Evolutionary conservation across 352 stramenopile genomes (phyloP), one percentile per base, ranked within the genome.

Genomic region (Blastocystis sp.): DNA sequence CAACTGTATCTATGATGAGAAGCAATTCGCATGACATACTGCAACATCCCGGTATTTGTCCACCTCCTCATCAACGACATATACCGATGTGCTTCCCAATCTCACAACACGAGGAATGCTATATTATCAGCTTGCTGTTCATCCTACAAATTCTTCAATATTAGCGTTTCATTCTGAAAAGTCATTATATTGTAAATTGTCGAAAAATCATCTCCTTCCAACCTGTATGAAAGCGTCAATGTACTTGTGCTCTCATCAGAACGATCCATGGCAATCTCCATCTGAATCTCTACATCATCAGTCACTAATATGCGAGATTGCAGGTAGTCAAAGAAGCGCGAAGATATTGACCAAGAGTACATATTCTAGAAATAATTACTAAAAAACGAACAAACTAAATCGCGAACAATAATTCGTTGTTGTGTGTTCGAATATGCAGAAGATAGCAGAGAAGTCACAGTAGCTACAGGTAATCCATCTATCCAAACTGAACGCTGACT

Each of bases 401-500:
- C 73, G 18, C 43, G 73, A 45, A 84, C 37, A 23, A 84, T 84
- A 7, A 84, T 53, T 29, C 73, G 45, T 29, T 84, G 73, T 15
- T 66, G 73, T 20, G 73, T 84, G 50, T 84, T 84, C 4, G 47
- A 68, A 45, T 84, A 84, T 18, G 54, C 54, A 43, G 73, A 50
- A 26, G 73, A 84, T 5, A 84, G 73, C 29, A 84, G 73, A 13
- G 47, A 66, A 29, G 47, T 63, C 2, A 84, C 53, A 5, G 23
- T 64, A 7, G 47, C 62, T 73, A 43, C 7, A 5, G 26, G 23
- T 73, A 26, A 73, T 13, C 1, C 9, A 29, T 2, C 0, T 7
- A 43, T 0, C 2, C 13, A 41, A 45, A 20, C 5, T 15, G 26
- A 29, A 73, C 62, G 29, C 9, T 84, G 26, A 43, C 68, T 84